phyloP scores from a whole-genome alignment of 2,329 filamentous ascomycete species.

The Aplosporella prunicola region DNA sequence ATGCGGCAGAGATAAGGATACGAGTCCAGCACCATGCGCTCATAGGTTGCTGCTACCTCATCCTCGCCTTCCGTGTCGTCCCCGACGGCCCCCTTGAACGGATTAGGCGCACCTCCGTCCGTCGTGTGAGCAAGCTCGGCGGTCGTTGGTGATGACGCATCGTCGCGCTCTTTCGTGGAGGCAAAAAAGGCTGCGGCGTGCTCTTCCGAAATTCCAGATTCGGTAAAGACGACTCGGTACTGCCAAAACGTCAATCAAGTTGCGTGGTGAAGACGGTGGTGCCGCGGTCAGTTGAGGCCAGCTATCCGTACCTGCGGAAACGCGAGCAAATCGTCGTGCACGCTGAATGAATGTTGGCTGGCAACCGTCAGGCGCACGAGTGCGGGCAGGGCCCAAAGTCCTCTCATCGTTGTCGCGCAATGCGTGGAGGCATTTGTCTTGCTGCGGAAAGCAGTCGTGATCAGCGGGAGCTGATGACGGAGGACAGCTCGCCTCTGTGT shows the following conservation, averaged over 20 bases:
- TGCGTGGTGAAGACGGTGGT: neutral
- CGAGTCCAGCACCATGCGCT: conserved; percentile 62
- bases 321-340: conserved; percentile 78
- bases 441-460: neutral
- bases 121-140: neutral
- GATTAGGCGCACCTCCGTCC: neutral
- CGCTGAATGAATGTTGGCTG: conserved; percentile 60
- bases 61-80: conserved; percentile 13
- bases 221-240: conserved; percentile 72
- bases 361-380: conserved; percentile 40
- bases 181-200: conserved; percentile 47
- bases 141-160: neutral
- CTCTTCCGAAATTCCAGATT: conserved; percentile 60
- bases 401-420: conserved; percentile 27
- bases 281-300: conserved; percentile 3
- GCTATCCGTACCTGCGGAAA: conserved; percentile 62
- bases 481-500: conserved; percentile 12
- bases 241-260: conserved; percentile 28
- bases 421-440: conserved; percentile 1
- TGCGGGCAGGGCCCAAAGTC: conserved; percentile 40
- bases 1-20: conserved; percentile 77
- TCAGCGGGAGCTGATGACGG: conserved; percentile 2
- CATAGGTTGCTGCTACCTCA: conserved; percentile 45
- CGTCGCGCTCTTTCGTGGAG: neutral
- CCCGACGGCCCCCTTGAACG: neutral